phyloP scores from a whole-genome alignment of 176 grass and related monocot genomes.

The Microstegium vimineum region DNA sequence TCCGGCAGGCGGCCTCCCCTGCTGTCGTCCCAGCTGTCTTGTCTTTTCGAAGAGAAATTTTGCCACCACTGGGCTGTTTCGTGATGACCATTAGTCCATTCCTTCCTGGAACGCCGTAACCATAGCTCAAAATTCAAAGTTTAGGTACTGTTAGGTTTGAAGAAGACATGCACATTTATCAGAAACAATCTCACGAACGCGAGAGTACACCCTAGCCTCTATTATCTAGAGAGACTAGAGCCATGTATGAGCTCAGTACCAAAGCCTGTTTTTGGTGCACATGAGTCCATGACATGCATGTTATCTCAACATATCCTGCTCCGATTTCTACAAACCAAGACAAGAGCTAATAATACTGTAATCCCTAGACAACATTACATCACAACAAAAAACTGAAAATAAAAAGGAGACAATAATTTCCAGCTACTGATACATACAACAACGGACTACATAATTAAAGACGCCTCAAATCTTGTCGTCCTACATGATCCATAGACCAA shows the following conservation, averaged over 20 bases:
- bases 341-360: constrained; percentile 6
- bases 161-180: background rate
- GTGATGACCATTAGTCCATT: background rate
- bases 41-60: background rate
- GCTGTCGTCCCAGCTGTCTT: background rate
- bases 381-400: background rate
- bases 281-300: background rate
- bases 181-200: background rate
- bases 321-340: constrained; percentile 27
- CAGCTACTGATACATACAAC: constrained; percentile 21
- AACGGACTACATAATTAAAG: constrained; percentile 2
- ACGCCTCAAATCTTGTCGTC: background rate
- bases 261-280: background rate
- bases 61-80: background rate
- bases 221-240: background rate
- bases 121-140: background rate
- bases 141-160: constrained; percentile 10
- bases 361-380: constrained; percentile 9
- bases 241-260: background rate
- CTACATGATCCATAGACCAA: background rate
- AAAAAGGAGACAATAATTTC: background rate
- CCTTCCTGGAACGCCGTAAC: background rate
- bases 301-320: background rate
- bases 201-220: background rate
- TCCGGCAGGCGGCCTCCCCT: background rate